Conservation (phyloP, 73 alveolate species). For the Durusdinium trenchii region DNA sequence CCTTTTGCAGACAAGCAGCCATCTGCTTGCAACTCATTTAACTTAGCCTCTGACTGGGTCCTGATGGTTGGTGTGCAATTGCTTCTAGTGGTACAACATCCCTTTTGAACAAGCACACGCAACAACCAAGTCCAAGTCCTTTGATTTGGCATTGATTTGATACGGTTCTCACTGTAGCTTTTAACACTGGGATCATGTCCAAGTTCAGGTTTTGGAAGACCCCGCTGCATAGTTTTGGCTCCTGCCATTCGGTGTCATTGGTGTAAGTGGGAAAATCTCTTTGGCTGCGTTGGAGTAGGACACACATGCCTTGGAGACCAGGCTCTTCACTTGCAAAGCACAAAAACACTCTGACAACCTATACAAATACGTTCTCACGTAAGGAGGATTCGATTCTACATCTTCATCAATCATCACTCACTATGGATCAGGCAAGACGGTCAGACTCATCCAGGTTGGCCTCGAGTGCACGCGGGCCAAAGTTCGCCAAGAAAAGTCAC, state of each 20-base stretch:
- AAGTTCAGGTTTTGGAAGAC: neutral
- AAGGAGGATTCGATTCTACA: neutral
- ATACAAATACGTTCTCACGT: neutral
- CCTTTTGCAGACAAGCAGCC: neutral
- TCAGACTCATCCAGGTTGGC: constrained; percentile 55
- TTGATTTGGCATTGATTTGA: too few relatives aligned
- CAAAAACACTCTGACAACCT: neutral
- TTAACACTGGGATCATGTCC: too few relatives aligned
- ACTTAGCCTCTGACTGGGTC: neutral
- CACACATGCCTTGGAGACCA: constrained; percentile 34
- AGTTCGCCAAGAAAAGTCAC: too few relatives aligned
- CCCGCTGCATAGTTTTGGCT: neutral
- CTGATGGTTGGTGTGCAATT: too few relatives aligned
- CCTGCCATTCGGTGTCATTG: constrained; percentile 62
- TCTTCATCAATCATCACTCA: neutral
- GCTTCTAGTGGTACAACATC: too few relatives aligned
- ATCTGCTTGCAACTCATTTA: neutral
- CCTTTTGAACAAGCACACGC: too few relatives aligned
- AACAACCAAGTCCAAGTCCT: too few relatives aligned
- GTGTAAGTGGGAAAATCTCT: constrained; percentile 41
- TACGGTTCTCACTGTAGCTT: too few relatives aligned
- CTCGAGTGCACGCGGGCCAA: too few relatives aligned
- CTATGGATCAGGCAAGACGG: constrained; percentile 17
- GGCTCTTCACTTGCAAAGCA: neutral
- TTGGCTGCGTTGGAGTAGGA: constrained; percentile 91